These are phyloP conservation scores for Kingdonia uniflora DNA, from an alignment of 164 flowering plant genomes.

Conservation along the genomic window DNA sequence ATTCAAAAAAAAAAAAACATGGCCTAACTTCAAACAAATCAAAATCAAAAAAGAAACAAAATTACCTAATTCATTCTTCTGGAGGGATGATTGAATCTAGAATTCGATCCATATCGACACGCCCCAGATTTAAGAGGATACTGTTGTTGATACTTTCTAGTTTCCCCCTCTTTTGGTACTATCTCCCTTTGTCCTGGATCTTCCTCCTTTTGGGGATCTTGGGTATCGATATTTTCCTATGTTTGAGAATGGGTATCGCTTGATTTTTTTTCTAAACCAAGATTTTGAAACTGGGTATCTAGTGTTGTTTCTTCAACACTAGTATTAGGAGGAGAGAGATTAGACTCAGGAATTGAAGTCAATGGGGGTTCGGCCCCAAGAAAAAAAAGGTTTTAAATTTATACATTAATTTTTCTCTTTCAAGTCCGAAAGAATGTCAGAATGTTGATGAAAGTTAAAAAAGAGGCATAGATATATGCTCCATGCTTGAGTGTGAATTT, in stretches of 20 bases:
- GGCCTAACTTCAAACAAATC: neutral
- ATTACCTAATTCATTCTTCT: constrained; percentile 26
- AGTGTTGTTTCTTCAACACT: constrained; percentile 7
- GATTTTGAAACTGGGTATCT: constrained; percentile 11
- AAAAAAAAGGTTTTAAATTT: too few relatives aligned
- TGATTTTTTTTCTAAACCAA: constrained; percentile 5
- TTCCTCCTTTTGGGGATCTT: neutral
- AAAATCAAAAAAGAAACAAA: neutral
- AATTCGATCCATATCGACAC: constrained; percentile 54
- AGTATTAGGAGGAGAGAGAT: neutral
- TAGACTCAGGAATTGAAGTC: neutral
- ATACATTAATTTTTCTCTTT: too few relatives aligned
- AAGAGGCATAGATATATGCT: too few relatives aligned
- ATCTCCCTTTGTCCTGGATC: neutral
- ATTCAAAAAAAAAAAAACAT: too few relatives aligned
- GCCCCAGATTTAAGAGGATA: constrained; percentile 58
- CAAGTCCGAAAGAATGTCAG: too few relatives aligned
- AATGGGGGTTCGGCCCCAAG: too few relatives aligned
- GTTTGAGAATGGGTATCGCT: too few relatives aligned
- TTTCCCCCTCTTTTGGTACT: neutral
- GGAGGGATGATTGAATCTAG: constrained; percentile 65
- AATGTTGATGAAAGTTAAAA: too few relatives aligned
- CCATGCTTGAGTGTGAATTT: too few relatives aligned
- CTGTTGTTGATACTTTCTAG: too few relatives aligned
- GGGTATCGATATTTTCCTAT: too few relatives aligned